Base-by-base conservation (phyloP, 139 green algal genomes). In the Picochlorum sp. region DNA sequence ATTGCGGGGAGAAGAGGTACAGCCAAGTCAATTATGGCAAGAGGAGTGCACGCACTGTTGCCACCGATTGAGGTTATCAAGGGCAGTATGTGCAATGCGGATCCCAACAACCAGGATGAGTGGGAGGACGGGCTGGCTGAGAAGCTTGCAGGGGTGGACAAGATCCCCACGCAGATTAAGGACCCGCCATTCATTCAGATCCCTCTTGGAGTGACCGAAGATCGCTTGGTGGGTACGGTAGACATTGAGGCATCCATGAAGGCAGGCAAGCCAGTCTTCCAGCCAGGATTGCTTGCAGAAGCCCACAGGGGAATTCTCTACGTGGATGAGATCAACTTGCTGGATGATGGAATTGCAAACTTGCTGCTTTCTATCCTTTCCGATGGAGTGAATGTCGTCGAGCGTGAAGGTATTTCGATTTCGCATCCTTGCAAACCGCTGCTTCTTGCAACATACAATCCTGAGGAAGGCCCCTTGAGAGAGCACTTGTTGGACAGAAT, bases 401-500 rank as follows among this genome's bases (percentile, higher is more conserved):
- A 99, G 84, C 77, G 94, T 10, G 94, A 99, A 78, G 94, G 94
- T 59, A 89, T 99, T 69, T 92, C 80, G 63, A 88, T 98, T 71
- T 80, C 73, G 34, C 94, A 99, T 85, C 93, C 93, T 45, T 96
- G 93, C 86, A 69, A 68, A 14, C 94, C 94, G 49, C 82, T 99
- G 66, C 77, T 99, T 52, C 97, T 99, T 52, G 90, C 92, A 8
- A 99, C 94, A 0, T 99, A 92, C 83, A 99, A 99, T 78, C 94
- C 94, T 14, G 94, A 99, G 80, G 88, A 96, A 80, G 94, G 94
- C 2, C 58, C 76, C 16, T 74, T 99, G 60, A 72, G 94, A 10
- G 92, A 99, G 81, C 94, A 99, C 84, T 82, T 99, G 60, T 80
- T 98, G 60, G 94, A 99, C 83, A 86, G 94, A 73, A 94, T 99